A percentile compares a stretch with the other conserved stretches of the same genome.
Evolutionary conservation across 2,329 filamentous ascomycete species (phyloP).

Genomic region (Cadophora luteo-olivacea): DNA sequence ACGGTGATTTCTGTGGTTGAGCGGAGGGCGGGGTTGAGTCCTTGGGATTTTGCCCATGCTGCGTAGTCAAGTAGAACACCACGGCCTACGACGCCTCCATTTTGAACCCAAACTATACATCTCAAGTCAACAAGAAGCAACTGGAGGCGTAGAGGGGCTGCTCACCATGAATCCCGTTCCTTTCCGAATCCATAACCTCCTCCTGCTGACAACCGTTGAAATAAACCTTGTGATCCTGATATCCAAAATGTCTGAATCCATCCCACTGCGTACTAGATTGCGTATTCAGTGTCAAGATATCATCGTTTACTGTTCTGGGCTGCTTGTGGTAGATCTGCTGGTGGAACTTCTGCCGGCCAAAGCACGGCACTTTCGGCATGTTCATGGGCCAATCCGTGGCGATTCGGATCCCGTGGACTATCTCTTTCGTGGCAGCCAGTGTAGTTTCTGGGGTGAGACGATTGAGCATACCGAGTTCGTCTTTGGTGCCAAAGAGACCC

Average conservation of each 20-base stretch:
- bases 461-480: slow-evolving; percentile 53
- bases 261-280: slow-evolving; percentile 55
- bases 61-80: slow-evolving; percentile 59
- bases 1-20: slow-evolving; percentile 46
- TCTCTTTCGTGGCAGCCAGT: slow-evolving; percentile 48
- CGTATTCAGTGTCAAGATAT: slow-evolving; percentile 49
- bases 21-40: slow-evolving; percentile 61
- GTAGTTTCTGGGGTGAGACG: slow-evolving; percentile 51
- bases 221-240: slow-evolving; percentile 43
- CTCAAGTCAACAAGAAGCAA: slow-evolving; percentile 26
- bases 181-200: slow-evolving; percentile 33
- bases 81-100: slow-evolving; percentile 56
- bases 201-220: slow-evolving; percentile 46
- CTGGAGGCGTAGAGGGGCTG: not conserved
- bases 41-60: slow-evolving; percentile 61
- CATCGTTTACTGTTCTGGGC: slow-evolving; percentile 39
- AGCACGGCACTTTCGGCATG: slow-evolving; percentile 37
- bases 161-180: slow-evolving; percentile 40
- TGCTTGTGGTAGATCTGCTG: slow-evolving; percentile 40
- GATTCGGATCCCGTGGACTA: slow-evolving; percentile 49
- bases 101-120: slow-evolving; percentile 44
- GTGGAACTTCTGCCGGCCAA: slow-evolving; percentile 41
- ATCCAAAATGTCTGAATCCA: slow-evolving; percentile 50
- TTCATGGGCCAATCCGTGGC: slow-evolving; percentile 46
- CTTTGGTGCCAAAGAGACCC: slow-evolving; percentile 52